Conservation (phyloP, 305 asterid genomes). For the Fraxinus sp. region DNA sequence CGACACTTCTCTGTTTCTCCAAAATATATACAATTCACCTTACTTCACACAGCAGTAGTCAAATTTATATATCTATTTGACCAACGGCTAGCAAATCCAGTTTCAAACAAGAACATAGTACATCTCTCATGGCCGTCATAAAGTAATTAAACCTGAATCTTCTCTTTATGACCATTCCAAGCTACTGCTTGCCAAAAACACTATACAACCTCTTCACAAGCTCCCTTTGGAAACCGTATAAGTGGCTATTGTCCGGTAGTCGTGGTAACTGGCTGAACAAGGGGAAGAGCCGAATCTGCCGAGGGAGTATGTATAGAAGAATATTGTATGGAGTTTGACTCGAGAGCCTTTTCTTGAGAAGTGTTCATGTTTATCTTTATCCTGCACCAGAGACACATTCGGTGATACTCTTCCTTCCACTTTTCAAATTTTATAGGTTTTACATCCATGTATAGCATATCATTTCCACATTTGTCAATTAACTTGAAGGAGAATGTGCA, state of each 20-base stretch:
- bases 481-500: not conserved
- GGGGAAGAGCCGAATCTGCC: slow-evolving; percentile 19
- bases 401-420: not conserved
- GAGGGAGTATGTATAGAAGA: slow-evolving; percentile 22
- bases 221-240: slow-evolving; percentile 23
- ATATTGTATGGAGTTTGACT: slow-evolving; percentile 29
- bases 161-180: slow-evolving; percentile 1
- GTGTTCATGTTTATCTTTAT: slow-evolving; percentile 90
- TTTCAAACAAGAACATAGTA: not conserved
- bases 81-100: not conserved
- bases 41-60: not conserved
- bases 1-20: not conserved
- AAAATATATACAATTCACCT: not conserved
- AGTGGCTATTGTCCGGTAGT: slow-evolving; percentile 22
- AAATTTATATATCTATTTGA: not conserved
- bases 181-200: not conserved
- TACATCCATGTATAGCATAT: not conserved
- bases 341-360: slow-evolving; percentile 49
- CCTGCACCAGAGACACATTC: slow-evolving; percentile 48
- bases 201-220: slow-evolving; percentile 5
- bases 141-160: slow-evolving; percentile 3
- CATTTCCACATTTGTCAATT: not conserved
- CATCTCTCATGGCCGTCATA: not conserved
- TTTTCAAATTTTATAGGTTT: not conserved
- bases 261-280: slow-evolving; percentile 21